Evolutionary conservation across 352 stramenopile species (phyloP), one percentile per base, ranked within the genome.

Genomic region (Saprolegnia parasitica): DNA sequence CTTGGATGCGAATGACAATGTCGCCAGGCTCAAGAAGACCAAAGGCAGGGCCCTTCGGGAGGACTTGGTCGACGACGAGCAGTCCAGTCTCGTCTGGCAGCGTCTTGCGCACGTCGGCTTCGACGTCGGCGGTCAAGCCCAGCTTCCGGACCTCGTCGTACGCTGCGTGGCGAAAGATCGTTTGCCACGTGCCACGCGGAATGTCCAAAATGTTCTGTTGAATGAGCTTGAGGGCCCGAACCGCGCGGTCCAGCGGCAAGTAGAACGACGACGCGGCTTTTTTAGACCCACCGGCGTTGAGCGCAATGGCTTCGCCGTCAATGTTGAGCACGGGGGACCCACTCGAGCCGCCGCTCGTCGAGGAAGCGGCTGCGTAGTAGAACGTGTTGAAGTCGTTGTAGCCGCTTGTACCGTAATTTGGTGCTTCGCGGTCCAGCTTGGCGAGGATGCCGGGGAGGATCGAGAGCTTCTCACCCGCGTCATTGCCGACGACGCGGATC

Each of bases 381-480:
- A 98, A 98, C 23, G 90, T 97, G 71, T 96, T 96, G 67, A 96
- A 95, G 72, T 98, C 91, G 40, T 95, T 95, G 82, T 97, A 97
- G 20, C 81, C 85, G 42, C 72, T 81, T 4, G 80, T 90, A 23
- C 86, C 85, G 65, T 98, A 98, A 42, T 88, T 84, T 16, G 91
- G 91, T 37, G 89, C 89, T 65, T 96, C 88, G 16, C 91, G 91
- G 71, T 98, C 91, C 35, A 97, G 64, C 58, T 96, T 91, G 49
- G 91, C 90, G 32, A 98, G 75, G 60, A 96, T 96, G 10, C 90
- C 91, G 0, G 87, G 81, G 20, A 98, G 71, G 57, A 98, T 96
- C 29, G 80, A 94, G 56, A 97, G 76, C 72, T 97, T 97, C 77
- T 98, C 91, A 10, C 91, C 91, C 0, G 86, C 87, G 63, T 98